Evolutionary conservation across 805 yeast genomes (phyloP).

Genomic region (Zygosaccharomyces siamensis): DNA sequence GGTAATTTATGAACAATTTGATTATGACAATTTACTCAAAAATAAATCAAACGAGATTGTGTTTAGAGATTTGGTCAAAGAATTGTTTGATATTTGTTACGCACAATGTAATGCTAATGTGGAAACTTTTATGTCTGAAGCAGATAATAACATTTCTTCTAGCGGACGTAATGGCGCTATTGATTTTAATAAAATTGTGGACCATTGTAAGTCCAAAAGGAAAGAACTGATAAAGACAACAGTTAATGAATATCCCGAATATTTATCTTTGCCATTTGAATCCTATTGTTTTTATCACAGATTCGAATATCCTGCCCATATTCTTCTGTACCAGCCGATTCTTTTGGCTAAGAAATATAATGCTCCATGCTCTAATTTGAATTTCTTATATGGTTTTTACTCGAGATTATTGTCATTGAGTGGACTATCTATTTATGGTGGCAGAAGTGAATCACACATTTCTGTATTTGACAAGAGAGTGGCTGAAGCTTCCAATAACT

Average conservation of each 20-base stretch:
- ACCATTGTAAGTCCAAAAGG: conserved; percentile 22
- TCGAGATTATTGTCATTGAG: conserved; percentile 27
- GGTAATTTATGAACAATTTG: conserved; percentile 32
- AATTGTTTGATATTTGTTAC: conserved; percentile 25
- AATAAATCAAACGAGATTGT: conserved; percentile 24
- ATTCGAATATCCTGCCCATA: conserved; percentile 33
- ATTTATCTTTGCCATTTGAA: conserved; percentile 32
- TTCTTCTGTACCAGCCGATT: conserved; percentile 29
- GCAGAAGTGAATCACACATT: conserved; percentile 16
- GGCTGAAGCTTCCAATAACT: conserved; percentile 5
- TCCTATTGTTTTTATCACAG: conserved; percentile 35
- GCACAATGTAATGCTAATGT: conserved; percentile 23
- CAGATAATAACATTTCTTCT: not conserved
- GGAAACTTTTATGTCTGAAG: conserved; percentile 8
- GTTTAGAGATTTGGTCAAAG: conserved; percentile 29
- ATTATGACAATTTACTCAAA: conserved; percentile 24
- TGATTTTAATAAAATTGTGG: conserved; percentile 20
- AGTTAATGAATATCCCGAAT: conserved; percentile 33
- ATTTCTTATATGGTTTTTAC: conserved; percentile 31
- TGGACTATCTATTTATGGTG: conserved; percentile 30
- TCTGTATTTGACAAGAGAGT: conserved; percentile 8
- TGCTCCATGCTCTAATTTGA: conserved; percentile 23
- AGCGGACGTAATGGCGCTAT: conserved; percentile 7
- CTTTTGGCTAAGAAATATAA: conserved; percentile 23
- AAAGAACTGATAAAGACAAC: conserved; percentile 22